These are phyloP conservation scores for Mollisia scopiformis DNA, from an alignment of 2,329 filamentous ascomycete genomes.

Conservation along the genomic window DNA sequence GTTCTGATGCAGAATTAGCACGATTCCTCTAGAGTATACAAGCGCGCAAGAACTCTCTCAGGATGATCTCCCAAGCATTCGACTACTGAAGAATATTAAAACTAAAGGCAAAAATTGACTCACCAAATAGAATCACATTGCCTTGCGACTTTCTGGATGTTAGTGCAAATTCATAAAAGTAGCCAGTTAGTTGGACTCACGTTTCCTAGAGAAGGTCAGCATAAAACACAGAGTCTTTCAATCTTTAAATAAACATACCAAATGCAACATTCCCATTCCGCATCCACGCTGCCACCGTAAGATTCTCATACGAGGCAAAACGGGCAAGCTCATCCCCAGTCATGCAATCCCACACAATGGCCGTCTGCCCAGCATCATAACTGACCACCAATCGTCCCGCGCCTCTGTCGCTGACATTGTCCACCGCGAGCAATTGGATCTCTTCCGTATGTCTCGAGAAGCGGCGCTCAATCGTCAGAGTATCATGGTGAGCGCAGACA, in stretches of 20 bases:
- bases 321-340: conserved; percentile 87
- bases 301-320: conserved; percentile 89
- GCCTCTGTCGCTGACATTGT: conserved; percentile 87
- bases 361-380: conserved; percentile 88
- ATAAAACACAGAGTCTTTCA: not conserved
- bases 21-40: too few species aligned
- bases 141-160: conserved; percentile 90
- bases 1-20: too few species aligned
- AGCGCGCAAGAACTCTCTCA: too few species aligned
- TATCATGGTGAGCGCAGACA: conserved; percentile 90
- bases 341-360: conserved; percentile 95
- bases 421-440: conserved; percentile 81
- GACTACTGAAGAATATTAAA: too few species aligned
- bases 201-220: conserved; percentile 62
- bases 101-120: too few species aligned
- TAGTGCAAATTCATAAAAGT: too few species aligned
- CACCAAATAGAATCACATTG: conserved; percentile 90
- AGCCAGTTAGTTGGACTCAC: too few species aligned
- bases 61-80: too few species aligned
- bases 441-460: conserved; percentile 86
- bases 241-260: conserved; percentile 62
- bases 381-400: conserved; percentile 87
- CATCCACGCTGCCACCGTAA: conserved; percentile 92
- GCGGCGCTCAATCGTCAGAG: conserved; percentile 81
- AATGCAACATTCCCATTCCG: conserved; percentile 95